Percentiles rank a stretch among this genome's conserved stretches.
phyloP scores from a whole-genome alignment of 495 filamentous ascomycete species.

The Pseudomonodictys pantanalensis region DNA sequence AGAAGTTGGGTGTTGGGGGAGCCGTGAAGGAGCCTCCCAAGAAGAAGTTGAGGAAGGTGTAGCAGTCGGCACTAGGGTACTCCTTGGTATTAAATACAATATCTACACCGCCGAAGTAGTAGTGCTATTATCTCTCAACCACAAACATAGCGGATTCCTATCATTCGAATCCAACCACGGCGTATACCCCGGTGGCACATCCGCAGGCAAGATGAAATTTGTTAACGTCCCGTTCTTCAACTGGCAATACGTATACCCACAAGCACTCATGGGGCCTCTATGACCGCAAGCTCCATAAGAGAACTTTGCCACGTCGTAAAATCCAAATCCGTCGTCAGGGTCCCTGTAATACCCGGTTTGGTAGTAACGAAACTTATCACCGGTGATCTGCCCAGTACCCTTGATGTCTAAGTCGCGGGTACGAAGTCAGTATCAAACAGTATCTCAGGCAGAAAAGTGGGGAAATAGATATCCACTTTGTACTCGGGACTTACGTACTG shows the following conservation, averaged over 20 bases:
- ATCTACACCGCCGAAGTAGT: background rate
- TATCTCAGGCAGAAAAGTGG: too few species aligned
- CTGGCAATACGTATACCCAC: background rate
- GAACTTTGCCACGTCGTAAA: background rate
- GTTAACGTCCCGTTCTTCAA: background rate
- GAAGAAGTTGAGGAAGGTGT: slow-evolving; percentile 23
- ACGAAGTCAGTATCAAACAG: too few species aligned
- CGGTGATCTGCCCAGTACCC: background rate
- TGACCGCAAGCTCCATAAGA: background rate
- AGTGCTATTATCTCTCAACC: background rate
- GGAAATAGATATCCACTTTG: too few species aligned
- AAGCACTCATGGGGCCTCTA: background rate
- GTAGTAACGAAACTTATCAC: background rate
- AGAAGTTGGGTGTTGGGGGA: slow-evolving; percentile 16
- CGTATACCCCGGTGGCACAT: background rate
- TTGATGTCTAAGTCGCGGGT: too few species aligned
- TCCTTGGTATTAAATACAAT: too few species aligned
- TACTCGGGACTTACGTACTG: background rate
- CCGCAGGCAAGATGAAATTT: background rate
- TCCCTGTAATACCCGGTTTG: background rate
- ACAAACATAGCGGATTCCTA: background rate
- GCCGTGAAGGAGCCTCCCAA: slow-evolving; percentile 19
- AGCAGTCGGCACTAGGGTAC: too few species aligned
- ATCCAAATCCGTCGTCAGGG: background rate
- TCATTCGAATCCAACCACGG: background rate